A percentile compares a stretch with the other conserved stretches of the same genome.
These are phyloP conservation scores for Neltuma alba DNA, from an alignment of 306 rosid species.

Conservation along the genomic window DNA sequence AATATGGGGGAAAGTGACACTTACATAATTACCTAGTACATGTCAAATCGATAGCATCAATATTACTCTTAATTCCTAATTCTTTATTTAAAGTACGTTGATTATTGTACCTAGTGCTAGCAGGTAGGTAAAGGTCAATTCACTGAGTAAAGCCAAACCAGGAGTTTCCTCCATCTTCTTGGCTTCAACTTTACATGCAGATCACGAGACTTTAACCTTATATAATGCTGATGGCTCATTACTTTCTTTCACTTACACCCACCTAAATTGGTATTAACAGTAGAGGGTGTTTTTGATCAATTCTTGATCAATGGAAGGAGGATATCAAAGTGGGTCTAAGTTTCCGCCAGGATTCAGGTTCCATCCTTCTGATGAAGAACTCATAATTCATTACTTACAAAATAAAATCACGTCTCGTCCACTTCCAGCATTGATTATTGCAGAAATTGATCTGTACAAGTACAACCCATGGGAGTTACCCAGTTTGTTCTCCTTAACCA, in stretches of 20 bases:
- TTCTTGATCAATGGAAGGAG: constrained; percentile 59
- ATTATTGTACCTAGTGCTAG: constrained; percentile 29
- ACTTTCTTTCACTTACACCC: constrained; percentile 28
- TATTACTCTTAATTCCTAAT: neutral
- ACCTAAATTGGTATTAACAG: constrained; percentile 47
- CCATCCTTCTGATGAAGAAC: constrained; percentile 89
- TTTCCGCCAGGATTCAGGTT: constrained; percentile 88
- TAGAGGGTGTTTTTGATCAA: constrained; percentile 10
- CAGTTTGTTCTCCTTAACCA: constrained; percentile 47
- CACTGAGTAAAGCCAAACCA: constrained; percentile 44
- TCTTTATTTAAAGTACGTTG: neutral
- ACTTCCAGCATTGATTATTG: constrained; percentile 67
- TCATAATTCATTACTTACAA: constrained; percentile 72
- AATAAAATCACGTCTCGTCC: constrained; percentile 64
- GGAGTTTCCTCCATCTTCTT: constrained; percentile 42
- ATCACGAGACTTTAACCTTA: constrained; percentile 51
- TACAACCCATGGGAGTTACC: constrained; percentile 89
- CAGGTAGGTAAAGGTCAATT: constrained; percentile 37
- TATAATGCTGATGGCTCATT: constrained; percentile 31
- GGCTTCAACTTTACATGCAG: constrained; percentile 52
- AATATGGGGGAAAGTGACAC: constrained; percentile 1
- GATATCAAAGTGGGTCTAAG: constrained; percentile 16
- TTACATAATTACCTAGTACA: neutral
- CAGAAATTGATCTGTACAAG: constrained; percentile 68
- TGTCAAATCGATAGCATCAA: neutral